Base-by-base conservation (phyloP, 768 basidiomycete species). In the Cystofilobasidium bisporidii region DNA sequence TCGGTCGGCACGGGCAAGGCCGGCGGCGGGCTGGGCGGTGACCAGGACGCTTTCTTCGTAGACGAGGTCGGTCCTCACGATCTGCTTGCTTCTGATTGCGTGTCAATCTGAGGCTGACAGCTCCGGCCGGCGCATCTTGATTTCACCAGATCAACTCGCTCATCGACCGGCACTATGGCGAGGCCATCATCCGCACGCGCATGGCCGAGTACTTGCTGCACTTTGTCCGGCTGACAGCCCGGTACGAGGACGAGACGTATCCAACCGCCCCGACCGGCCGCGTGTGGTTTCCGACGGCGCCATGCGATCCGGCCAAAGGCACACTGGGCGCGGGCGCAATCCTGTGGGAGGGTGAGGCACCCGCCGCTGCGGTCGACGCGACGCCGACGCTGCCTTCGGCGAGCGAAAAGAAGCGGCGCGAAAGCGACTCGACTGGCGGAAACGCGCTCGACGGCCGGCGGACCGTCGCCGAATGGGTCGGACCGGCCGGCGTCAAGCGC, bases 111-210 rank as follows among this genome's bases (percentile, higher is more conserved):
- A 43, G 41, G 18, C 20, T 48, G 20, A 24, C n/a, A 3, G 47
- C 47, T 14, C 20, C 9, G 4, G 11, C 47, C n/a, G 47, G 24
- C 47, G 6, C 10, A n/a, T 48, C 38, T 18, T 33, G 26, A 17
- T 14, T 58, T 41, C 8, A 0, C 24, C 30, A 96, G 93, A 85
- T 98, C 70, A 82, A 86, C 45, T 78, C 86, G 11, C 88, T 91
- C 22, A 93, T 97, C 47, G 83, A 86, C n/a, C 86, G 87, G 62
- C 94, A 96, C 73, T 92, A 87, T 74, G 91, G 93, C 33, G 96
- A 98, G 78, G 81, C 84, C 47, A 80, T 89, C 69, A 89, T 99
- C 12, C 86, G 93, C 14, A 82, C 87, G 72, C 84, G 91, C 32
- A 92, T 98, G 74, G 84, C 87, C 17, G 94, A 98, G 74, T 98